These are phyloP conservation scores for Haematococcus lacustris DNA, from an alignment of 139 green algal genomes.

Conservation along the genomic window DNA sequence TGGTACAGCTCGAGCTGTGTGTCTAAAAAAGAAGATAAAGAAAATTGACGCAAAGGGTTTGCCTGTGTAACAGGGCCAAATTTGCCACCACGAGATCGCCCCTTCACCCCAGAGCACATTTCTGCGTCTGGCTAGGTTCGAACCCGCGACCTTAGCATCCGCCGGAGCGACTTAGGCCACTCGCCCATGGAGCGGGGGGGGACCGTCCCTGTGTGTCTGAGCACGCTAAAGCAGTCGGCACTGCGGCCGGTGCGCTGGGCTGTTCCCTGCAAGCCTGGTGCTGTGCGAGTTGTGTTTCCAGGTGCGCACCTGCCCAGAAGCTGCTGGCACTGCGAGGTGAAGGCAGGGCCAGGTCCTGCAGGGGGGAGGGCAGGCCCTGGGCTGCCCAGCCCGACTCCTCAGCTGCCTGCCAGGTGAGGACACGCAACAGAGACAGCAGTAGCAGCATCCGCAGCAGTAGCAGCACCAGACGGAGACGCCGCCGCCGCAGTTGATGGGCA, in stretches of 20 bases:
- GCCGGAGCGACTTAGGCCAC: too few species aligned
- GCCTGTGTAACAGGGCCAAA: too few species aligned
- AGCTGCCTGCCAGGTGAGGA: background rate
- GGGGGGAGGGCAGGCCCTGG: conserved; percentile 13
- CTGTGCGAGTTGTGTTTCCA: too few species aligned
- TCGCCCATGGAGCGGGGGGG: too few species aligned
- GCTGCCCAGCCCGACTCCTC: background rate
- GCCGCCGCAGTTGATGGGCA: too few species aligned
- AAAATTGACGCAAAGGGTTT: too few species aligned
- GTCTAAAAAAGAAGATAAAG: too few species aligned
- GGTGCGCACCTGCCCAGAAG: conserved; percentile 31
- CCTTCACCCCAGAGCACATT: too few species aligned
- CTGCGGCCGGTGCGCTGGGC: background rate
- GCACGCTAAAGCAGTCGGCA: background rate
- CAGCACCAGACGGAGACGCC: background rate
- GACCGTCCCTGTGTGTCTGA: too few species aligned
- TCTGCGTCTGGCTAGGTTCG: too few species aligned
- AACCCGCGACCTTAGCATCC: too few species aligned
- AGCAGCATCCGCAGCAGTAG: background rate
- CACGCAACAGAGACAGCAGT: background rate
- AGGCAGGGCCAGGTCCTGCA: conserved; percentile 1
- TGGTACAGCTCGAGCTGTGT: background rate
- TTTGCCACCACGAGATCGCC: too few species aligned
- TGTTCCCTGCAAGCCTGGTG: background rate
- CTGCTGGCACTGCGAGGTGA: conserved; percentile 23